Evolutionary conservation across 441 rosid genomes (phyloP).

Genomic region (Euphorbia schlechtendalii): DNA sequence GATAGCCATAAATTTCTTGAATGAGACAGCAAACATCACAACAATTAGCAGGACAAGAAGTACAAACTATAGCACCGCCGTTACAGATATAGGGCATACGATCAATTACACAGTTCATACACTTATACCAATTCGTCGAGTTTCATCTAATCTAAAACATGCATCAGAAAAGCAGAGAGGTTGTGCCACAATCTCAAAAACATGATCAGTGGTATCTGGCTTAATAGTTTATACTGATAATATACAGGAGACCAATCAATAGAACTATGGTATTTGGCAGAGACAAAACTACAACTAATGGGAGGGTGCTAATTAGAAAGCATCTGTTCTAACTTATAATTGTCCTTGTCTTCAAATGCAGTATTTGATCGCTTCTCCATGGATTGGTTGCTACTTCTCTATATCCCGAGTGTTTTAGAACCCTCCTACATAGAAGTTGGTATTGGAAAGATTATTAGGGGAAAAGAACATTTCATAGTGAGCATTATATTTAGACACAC

Average conservation of each 20-base stretch:
- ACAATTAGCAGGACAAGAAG: not conserved
- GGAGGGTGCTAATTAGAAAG: constrained; percentile 13
- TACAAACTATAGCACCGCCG: not conserved
- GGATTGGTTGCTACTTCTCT: not conserved
- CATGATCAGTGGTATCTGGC: constrained; percentile 2
- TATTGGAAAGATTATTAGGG: not conserved
- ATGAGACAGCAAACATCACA: not conserved
- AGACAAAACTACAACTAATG: constrained; percentile 4
- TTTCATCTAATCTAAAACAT: constrained; percentile 2
- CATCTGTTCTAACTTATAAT: constrained; percentile 14
- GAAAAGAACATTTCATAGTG: not conserved
- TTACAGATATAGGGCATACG: not conserved
- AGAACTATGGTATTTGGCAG: constrained; percentile 1
- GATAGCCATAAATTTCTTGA: not conserved
- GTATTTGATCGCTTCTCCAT: constrained; percentile 12
- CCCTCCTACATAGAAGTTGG: constrained; percentile 29
- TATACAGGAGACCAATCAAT: constrained; percentile 16
- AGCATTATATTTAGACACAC: not conserved
- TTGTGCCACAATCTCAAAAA: constrained; percentile 8
- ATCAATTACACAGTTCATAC: constrained; percentile 6
- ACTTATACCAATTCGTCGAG: constrained; percentile 4
- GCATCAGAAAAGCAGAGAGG: not conserved
- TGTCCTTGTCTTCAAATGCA: constrained; percentile 12
- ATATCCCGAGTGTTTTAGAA: constrained; percentile 25
- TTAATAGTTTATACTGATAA: constrained; percentile 11